Evolutionary conservation across 2,329 filamentous ascomycete genomes (phyloP).

Genomic region (Helicocarpus griseus): DNA sequence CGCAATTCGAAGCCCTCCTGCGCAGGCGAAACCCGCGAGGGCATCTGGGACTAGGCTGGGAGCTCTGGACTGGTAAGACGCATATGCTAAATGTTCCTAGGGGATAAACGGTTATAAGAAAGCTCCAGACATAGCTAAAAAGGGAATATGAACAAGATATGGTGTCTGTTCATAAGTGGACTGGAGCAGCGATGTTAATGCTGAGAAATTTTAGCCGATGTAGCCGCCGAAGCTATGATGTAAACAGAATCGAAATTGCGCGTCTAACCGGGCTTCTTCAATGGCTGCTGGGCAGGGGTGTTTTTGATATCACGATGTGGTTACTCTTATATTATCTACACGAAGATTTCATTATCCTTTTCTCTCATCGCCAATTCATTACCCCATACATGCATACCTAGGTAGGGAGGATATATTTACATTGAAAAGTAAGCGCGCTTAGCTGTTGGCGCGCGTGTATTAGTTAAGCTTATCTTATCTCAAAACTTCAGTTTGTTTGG

Average conservation of each 20-base stretch:
- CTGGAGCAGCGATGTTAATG: neutral
- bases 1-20: slow-evolving; percentile 16
- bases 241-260: too few species aligned
- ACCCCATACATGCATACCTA: neutral
- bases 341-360: too few species aligned
- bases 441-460: neutral
- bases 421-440: neutral
- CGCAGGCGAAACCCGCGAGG: slow-evolving; percentile 6
- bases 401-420: too few species aligned
- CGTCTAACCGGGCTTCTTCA: too few species aligned
- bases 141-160: neutral
- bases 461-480: neutral
- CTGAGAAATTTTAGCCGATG: neutral
- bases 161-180: neutral
- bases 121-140: neutral
- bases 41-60: slow-evolving; percentile 11
- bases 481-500: too few species aligned
- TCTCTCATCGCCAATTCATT: too few species aligned
- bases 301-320: too few species aligned
- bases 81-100: slow-evolving; percentile 7
- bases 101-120: neutral
- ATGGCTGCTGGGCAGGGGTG: too few species aligned
- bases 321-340: too few species aligned
- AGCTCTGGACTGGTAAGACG: slow-evolving; percentile 4
- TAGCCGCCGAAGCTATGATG: neutral